Base-by-base conservation (phyloP, 768 basidiomycete species). In the Leccinellum albellum region DNA sequence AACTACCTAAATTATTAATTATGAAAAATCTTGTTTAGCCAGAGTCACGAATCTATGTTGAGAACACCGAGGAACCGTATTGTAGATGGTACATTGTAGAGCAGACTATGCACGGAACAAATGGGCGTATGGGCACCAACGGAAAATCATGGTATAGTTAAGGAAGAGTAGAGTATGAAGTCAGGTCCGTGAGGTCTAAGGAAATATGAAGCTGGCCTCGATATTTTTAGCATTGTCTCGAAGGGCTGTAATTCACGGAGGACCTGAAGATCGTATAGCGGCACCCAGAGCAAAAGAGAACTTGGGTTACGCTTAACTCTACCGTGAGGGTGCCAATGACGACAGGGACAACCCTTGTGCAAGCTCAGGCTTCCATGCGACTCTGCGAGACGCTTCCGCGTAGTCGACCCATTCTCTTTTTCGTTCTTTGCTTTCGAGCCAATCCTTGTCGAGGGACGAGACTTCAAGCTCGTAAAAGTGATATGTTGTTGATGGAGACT, bases 381-480 rank as follows among this genome's bases (percentile, higher is more conserved):
- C 70, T 63, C 91, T 77, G 65, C 79, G 75, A 61, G 83, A 74
- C 15, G 91, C 91, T 75, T 93, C 91, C 46, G 85, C 83, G 65
- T 87, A 91, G 73, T 92, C 90, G 64, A 94, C 90, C 90, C 89
- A 92, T 75, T 93, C 91, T 64, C 91, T 76, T 70, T 78, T 79
- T 59, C 91, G 84, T 76, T 94, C 91, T 62, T 84, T 79, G 65
- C 82, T 76, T 71, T 94, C 91, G 56, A 89, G 75, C 91, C 91
- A 94, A 59, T 89, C 85, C 60, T 82, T 77, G 64, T 92, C 91
- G 56, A 94, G 82, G 40, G 75, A 76, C 15, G 81, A 78, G 49
- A 92, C 90, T 73, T 94, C 91, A 66, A 94, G 82, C 72, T 94
- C 91, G 75, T 89, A 94, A 63, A 94, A 92, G 74, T 94, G 91